Base-by-base conservation (phyloP, 2,329 filamentous ascomycete species). In the Penicillium griseofulvum region DNA sequence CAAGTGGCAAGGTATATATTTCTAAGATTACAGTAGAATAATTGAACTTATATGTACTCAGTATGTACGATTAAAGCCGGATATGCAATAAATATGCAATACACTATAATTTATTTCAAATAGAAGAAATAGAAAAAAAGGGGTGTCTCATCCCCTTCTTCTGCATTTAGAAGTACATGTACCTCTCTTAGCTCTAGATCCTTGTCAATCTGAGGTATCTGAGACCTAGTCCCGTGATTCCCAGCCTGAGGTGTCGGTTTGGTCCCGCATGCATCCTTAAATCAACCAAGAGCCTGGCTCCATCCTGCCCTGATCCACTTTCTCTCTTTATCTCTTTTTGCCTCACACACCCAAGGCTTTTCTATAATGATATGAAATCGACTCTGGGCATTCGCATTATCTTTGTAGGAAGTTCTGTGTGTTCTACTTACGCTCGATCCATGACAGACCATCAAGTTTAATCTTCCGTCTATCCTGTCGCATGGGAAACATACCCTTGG, bases 211-310 rank as follows among this genome's bases (percentile, higher is more conserved):
- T 8, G 39, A 42, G 19, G 39, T 29, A 31, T 12, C 33, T 12
- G 10, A 19, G 36, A 38, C 36, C 22, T 17, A 37, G 43, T 53
- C 50, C 50, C 50, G 50, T 53, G 50, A 53, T 37, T 37, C 3
- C n/a, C 12, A 26, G 16, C 43, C 50, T 53, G 19, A 51, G 49
- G 49, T 28, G 39, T 51, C 49, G 19, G 22, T 33, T 17, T 17
- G 5, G n/a, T n/a, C 39, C 48, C 47, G 37, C 28, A 50, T 45
- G 42, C 41, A 47, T 52, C 43, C 36, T 41, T 48, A 41, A 49
- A 26, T 46, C 33, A 42, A 43, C 22, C 26, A 33, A n/a, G 38
- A 43, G 36, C 36, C 36, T 31, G 36, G 28, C 37, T 43, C 43
- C 36, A 26, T 29, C 38, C n/a, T 51, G 37, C 9, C 26, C 11